Conservation (phyloP, 345 rosid species). For the Acer campestre region DNA sequence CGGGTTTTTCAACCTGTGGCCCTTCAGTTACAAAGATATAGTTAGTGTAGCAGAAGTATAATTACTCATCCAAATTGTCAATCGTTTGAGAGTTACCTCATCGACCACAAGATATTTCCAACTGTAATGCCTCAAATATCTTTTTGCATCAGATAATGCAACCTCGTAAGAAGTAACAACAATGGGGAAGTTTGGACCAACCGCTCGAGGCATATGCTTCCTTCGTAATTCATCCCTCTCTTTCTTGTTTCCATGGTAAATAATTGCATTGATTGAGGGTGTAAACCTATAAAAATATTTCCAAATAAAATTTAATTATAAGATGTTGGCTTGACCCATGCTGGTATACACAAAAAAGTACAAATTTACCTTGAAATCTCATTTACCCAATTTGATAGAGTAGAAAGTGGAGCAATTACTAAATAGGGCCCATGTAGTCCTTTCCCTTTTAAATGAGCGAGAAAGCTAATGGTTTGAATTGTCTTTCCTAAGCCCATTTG, state of each 20-base stretch:
- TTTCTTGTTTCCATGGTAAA: slow-evolving; percentile 81
- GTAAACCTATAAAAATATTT: slow-evolving; percentile 54
- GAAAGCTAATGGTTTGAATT: slow-evolving; percentile 90
- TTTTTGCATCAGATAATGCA: slow-evolving; percentile 78
- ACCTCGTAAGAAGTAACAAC: slow-evolving; percentile 90
- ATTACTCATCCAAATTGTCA: slow-evolving; percentile 2
- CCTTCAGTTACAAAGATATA: slow-evolving; percentile 44
- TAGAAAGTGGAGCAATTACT: slow-evolving; percentile 95
- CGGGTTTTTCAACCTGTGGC: slow-evolving; percentile 91
- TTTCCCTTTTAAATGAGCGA: slow-evolving; percentile 84
- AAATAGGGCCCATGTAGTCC: slow-evolving; percentile 90
- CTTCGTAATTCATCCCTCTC: slow-evolving; percentile 65
- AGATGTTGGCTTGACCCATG: neutral
- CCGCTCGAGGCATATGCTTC: slow-evolving; percentile 66
- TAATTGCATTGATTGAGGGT: slow-evolving; percentile 70
- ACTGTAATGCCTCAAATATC: slow-evolving; percentile 55
- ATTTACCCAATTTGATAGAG: slow-evolving; percentile 91
- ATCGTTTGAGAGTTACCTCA: slow-evolving; percentile 57
- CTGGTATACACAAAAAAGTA: slow-evolving; percentile 16
- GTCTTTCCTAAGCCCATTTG: slow-evolving; percentile 99
- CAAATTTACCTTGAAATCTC: slow-evolving; percentile 70
- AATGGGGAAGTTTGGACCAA: slow-evolving; percentile 85
- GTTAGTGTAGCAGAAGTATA: slow-evolving; percentile 15
- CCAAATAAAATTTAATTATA: neutral
- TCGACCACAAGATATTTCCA: slow-evolving; percentile 98